Evolutionary conservation across 805 yeast genomes (phyloP).

Genomic region (Soucietia sequanensis): DNA sequence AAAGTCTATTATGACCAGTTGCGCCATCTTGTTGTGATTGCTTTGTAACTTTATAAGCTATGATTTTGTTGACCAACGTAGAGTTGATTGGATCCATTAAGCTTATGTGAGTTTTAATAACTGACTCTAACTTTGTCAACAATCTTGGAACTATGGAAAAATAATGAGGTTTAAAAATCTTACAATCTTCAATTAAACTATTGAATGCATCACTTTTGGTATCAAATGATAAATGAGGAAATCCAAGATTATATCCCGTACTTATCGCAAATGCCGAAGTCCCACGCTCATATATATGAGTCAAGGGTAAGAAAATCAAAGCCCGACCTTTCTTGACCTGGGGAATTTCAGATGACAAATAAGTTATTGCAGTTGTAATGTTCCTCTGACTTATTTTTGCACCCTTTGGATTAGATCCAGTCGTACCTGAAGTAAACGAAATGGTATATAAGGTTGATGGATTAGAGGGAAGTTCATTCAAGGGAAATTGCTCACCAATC

Average conservation of each 20-base stretch:
- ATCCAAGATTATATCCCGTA: constrained; percentile 28
- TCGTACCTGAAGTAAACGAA: constrained; percentile 74
- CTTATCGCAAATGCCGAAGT: constrained; percentile 17
- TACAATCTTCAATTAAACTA: constrained; percentile 29
- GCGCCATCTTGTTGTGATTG: constrained; percentile 38
- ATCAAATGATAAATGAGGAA: constrained; percentile 21
- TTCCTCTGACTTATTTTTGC: constrained; percentile 55
- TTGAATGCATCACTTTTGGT: constrained; percentile 17
- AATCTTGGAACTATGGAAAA: constrained; percentile 35
- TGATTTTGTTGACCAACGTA: constrained; percentile 15
- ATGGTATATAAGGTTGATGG: constrained; percentile 55
- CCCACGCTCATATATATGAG: constrained; percentile 37
- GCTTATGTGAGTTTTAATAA: constrained; percentile 14
- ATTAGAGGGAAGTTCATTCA: constrained; percentile 42
- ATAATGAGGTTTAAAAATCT: constrained; percentile 23
- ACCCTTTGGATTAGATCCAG: constrained; percentile 69
- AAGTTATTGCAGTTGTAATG: constrained; percentile 46
- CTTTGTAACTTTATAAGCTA: constrained; percentile 16
- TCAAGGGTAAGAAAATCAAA: constrained; percentile 32
- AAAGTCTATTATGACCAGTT: constrained; percentile 15
- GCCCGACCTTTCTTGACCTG: constrained; percentile 6
- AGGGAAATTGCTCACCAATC: constrained; percentile 31
- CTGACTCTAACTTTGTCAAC: constrained; percentile 36
- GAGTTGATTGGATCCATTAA: constrained; percentile 6
- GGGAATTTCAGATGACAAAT: constrained; percentile 27